Percentiles rank a stretch among this genome's conserved stretches.
These are phyloP conservation scores for Diplodia sapinea DNA, from an alignment of 2,329 filamentous ascomycete species.

Conservation along the genomic window DNA sequence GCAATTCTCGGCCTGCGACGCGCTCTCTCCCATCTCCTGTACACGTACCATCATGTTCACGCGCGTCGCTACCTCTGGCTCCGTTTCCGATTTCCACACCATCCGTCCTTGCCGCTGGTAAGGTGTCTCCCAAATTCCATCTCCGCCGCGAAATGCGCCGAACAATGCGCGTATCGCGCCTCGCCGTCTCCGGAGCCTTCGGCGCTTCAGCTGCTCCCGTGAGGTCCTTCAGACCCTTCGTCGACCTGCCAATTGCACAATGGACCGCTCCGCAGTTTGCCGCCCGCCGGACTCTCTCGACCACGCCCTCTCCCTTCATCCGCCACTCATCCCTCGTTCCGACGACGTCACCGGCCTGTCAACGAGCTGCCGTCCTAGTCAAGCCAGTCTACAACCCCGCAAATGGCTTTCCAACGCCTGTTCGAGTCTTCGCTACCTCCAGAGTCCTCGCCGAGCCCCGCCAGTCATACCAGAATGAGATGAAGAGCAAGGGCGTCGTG, in stretches of 20 bases:
- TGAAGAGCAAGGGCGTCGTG: slow-evolving; percentile 45
- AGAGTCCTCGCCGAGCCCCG: slow-evolving; percentile 30
- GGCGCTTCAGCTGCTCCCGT: slow-evolving; percentile 45
- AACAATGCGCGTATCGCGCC: slow-evolving; percentile 46
- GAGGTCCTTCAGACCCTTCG: slow-evolving; percentile 39
- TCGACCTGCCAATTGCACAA: slow-evolving; percentile 27
- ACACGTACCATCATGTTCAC: slow-evolving; percentile 28
- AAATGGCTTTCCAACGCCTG: slow-evolving; percentile 1
- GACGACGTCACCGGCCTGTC: slow-evolving; percentile 19
- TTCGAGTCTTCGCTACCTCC: slow-evolving; percentile 17
- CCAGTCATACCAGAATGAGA: slow-evolving; percentile 49
- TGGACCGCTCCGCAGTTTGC: slow-evolving; percentile 1
- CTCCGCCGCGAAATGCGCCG: slow-evolving; percentile 15
- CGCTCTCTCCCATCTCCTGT: background rate
- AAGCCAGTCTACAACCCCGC: background rate
- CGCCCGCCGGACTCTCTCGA: slow-evolving; percentile 3
- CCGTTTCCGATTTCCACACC: slow-evolving; percentile 9
- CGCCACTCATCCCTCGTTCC: slow-evolving; percentile 21
- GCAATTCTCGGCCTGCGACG: slow-evolving; percentile 21
- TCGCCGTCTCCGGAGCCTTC: slow-evolving; percentile 38
- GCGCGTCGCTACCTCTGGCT: slow-evolving; percentile 11
- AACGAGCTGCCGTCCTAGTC: slow-evolving; percentile 12
- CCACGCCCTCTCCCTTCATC: slow-evolving; percentile 10
- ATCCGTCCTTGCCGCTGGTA: slow-evolving; percentile 28
- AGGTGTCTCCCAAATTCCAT: background rate